These are phyloP conservation scores for Backusella circina DNA, from an alignment of 192 early-diverging fungal genomes.

Conservation along the genomic window DNA sequence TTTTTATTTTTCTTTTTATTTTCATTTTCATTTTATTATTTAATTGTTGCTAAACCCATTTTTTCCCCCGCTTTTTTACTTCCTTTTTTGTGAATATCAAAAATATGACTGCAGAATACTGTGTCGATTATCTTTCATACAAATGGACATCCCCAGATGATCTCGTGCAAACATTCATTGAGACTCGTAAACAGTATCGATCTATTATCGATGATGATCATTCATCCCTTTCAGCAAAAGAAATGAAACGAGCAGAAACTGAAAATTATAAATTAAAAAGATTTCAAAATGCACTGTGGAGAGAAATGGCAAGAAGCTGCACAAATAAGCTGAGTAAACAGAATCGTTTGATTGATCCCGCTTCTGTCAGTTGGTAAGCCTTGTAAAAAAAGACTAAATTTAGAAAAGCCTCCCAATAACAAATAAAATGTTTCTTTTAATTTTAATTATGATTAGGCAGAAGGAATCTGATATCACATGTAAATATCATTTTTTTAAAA, in stretches of 20 bases:
- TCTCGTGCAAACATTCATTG: constrained; percentile 14
- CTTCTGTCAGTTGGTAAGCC: constrained; percentile 35
- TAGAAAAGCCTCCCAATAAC: neutral
- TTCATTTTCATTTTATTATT: neutral
- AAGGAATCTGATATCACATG: constrained; percentile 43
- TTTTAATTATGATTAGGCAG: constrained; percentile 27
- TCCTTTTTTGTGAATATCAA: neutral
- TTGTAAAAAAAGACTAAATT: neutral
- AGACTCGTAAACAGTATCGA: constrained; percentile 14
- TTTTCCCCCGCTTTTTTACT: neutral
- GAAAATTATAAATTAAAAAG: constrained; percentile 17
- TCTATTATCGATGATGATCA: neutral
- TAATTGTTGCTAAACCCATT: neutral
- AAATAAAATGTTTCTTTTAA: neutral
- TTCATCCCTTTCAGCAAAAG: neutral
- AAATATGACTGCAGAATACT: constrained; percentile 18
- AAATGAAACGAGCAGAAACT: constrained; percentile 10
- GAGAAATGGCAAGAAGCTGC: constrained; percentile 31
- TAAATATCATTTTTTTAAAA: constrained; percentile 3
- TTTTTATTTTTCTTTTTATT: neutral
- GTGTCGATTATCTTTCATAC: constrained; percentile 33
- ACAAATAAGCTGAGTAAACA: constrained; percentile 12
- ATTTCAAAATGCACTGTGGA: constrained; percentile 42
- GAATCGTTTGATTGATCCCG: constrained; percentile 20
- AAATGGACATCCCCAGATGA: constrained; percentile 19